A percentile compares a stretch with the other conserved stretches of the same genome.
These are phyloP conservation scores for Tuber microsphaerosporum DNA, from an alignment of 495 filamentous ascomycete genomes.

Conservation along the genomic window DNA sequence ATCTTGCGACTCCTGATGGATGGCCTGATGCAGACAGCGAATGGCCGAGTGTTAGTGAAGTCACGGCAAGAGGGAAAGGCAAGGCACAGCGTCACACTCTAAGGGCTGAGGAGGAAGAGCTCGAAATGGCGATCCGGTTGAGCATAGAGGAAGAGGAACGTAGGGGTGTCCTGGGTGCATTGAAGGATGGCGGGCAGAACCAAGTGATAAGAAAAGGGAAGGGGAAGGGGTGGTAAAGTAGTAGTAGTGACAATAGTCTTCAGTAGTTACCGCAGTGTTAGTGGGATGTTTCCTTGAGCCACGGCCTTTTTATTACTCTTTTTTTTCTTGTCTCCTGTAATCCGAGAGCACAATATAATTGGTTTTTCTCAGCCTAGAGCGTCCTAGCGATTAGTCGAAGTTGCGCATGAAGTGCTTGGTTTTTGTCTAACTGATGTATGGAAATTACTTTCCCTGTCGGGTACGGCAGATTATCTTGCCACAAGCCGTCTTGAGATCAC, in stretches of 20 bases:
- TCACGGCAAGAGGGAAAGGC: slow-evolving; percentile 14
- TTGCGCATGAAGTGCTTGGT: not conserved
- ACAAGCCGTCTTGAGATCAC: too few relatives aligned
- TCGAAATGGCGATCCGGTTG: slow-evolving; percentile 76
- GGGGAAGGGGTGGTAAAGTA: slow-evolving; percentile 11
- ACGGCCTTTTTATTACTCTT: not conserved
- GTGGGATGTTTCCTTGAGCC: not conserved
- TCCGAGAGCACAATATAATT: not conserved
- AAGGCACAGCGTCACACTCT: slow-evolving; percentile 8
- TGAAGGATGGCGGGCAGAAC: slow-evolving; percentile 5
- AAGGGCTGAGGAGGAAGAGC: slow-evolving; percentile 50
- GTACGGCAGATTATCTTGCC: not conserved
- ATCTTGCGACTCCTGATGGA: not conserved
- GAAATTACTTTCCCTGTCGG: not conserved
- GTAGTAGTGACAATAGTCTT: not conserved
- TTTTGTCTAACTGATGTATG: not conserved
- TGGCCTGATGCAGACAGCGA: slow-evolving; percentile 12
- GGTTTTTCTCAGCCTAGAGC: not conserved
- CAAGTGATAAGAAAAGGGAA: slow-evolving; percentile 29
- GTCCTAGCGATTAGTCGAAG: not conserved
- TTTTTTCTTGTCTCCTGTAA: not conserved
- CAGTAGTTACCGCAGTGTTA: not conserved
- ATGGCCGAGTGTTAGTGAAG: slow-evolving; percentile 13
- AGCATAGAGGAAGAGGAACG: slow-evolving; percentile 71
- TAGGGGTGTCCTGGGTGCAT: slow-evolving; percentile 31